Percentiles rank a stretch among this genome's conserved stretches.
Conservation (phyloP, 192 early-diverging fungal genomes). For the Podila verticillata region DNA sequence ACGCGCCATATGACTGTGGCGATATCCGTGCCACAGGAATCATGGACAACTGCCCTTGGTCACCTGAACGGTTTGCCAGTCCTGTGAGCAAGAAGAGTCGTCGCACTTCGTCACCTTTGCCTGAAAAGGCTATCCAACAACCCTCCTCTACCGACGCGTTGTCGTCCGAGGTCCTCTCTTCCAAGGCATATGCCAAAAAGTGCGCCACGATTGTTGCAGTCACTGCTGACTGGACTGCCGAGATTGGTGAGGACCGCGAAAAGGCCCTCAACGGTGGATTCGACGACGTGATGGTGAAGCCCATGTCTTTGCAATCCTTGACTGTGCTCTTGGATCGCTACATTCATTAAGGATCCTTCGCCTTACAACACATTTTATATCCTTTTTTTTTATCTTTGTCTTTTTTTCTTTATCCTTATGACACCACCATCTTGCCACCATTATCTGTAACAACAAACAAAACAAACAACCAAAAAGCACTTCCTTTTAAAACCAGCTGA, state of each 20-base stretch:
- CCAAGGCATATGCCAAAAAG: background rate
- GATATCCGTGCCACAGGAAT: too few relatives aligned
- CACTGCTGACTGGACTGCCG: constrained; percentile 35
- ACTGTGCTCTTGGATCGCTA: constrained; percentile 32
- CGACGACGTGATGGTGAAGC: constrained; percentile 52
- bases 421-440: too few relatives aligned
- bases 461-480: too few relatives aligned
- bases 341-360: constrained; percentile 1
- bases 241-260: constrained; percentile 46
- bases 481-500: too few relatives aligned
- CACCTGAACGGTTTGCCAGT: constrained; percentile 33
- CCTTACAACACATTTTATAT: background rate
- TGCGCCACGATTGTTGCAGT: constrained; percentile 34
- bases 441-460: too few relatives aligned
- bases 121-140: background rate
- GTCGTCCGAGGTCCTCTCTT: background rate
- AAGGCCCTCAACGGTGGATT: constrained; percentile 28
- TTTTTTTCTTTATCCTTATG: too few relatives aligned
- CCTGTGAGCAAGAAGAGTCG: constrained; percentile 6
- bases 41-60: constrained; percentile 22
- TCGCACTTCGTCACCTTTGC: background rate
- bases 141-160: background rate
- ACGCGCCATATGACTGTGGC: background rate
- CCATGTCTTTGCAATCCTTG: constrained; percentile 40
- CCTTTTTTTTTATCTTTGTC: too few relatives aligned